Percentiles rank a stretch among this genome's conserved stretches.
These are phyloP conservation scores for Ogataea degrootiae DNA, from an alignment of 805 yeast species.

Conservation along the genomic window DNA sequence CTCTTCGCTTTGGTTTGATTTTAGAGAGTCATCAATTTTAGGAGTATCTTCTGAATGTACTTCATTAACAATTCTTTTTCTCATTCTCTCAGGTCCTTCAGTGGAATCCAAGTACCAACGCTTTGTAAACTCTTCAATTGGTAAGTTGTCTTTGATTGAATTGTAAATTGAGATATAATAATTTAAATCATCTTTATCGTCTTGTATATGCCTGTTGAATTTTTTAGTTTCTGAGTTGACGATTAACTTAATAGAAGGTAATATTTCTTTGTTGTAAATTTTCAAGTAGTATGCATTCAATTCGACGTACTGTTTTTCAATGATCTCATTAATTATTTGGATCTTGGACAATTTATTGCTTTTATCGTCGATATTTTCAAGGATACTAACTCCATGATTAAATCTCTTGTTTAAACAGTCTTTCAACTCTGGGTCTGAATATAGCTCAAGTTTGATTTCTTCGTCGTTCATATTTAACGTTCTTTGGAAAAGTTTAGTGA, in stretches of 20 bases:
- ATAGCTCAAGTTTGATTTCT: slow-evolving; percentile 10
- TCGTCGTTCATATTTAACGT: slow-evolving; percentile 19
- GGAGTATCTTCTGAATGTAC: background rate
- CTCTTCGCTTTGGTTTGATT: slow-evolving; percentile 33
- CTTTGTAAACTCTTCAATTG: slow-evolving; percentile 14
- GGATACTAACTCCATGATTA: background rate
- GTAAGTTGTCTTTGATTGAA: slow-evolving; percentile 35
- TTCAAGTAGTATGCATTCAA: background rate
- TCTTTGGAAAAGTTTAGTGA: slow-evolving; percentile 1
- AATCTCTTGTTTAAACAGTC: slow-evolving; percentile 7
- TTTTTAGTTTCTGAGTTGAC: slow-evolving; percentile 43
- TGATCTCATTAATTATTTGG: slow-evolving; percentile 2
- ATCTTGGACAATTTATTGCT: background rate
- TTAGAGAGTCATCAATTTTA: slow-evolving; percentile 30
- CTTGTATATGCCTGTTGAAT: slow-evolving; percentile 54
- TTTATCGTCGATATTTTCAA: background rate
- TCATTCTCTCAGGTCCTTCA: slow-evolving; percentile 66
- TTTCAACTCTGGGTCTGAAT: slow-evolving; percentile 6
- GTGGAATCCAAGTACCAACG: slow-evolving; percentile 57
- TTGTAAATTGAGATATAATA: slow-evolving; percentile 46
- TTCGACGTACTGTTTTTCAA: background rate
- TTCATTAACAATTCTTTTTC: slow-evolving; percentile 55
- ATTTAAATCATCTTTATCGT: slow-evolving; percentile 55
- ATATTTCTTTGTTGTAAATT: slow-evolving; percentile 23
- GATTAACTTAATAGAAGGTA: slow-evolving; percentile 34